Base-by-base conservation (phyloP, 2,329 filamentous ascomycete species). In the Chrysoporthe cubensis region DNA sequence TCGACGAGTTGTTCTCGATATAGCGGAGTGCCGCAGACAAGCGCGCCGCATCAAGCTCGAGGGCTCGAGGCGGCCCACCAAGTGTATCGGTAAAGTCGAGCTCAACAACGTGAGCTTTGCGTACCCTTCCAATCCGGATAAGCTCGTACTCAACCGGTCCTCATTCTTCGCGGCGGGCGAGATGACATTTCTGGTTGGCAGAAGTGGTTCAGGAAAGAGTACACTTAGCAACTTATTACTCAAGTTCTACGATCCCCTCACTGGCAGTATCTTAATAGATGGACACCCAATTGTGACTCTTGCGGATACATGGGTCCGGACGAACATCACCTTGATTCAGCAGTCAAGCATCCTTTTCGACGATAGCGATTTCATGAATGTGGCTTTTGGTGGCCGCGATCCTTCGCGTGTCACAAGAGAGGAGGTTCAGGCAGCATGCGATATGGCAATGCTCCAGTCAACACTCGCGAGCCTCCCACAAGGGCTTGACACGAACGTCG, bases 131-230 rank as follows among this genome's bases (percentile, higher is more conserved):
- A 90, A 91, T 59, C 87, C 87, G 0, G 79, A 85, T 1, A 84
- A 85, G 21, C 75, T 78, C 0, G 89, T 90, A 1, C 82, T 97
- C 11, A 78, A 85, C 0, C 79, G 85, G 7, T 86, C 87, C 0
- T 89, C 84, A 0, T 85, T 97, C 69, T 95, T 98, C 67, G 86
- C 89, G 0, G 84, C 90, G 0, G 90, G 91, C 0, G 83, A 91
- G 70, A 88, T 90, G 3, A 93, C 89, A 0, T 97, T 96, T 74
- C 83, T 98, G 2, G 87, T 97, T 62, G 96, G 95, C 0, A 87
- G 85, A 73, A 97, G 93, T 74, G 96, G 96, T 0, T 97, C 93
- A 1, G 95, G 95, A 0, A 98, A 98, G 77, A 97, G 93, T 72
- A 98, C 95, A 0, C 75, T 98, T 1, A 90, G 91, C 1, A 93